Evolutionary conservation across 2,329 filamentous ascomycete species (phyloP).

Genomic region (Cladosporium sp.): DNA sequence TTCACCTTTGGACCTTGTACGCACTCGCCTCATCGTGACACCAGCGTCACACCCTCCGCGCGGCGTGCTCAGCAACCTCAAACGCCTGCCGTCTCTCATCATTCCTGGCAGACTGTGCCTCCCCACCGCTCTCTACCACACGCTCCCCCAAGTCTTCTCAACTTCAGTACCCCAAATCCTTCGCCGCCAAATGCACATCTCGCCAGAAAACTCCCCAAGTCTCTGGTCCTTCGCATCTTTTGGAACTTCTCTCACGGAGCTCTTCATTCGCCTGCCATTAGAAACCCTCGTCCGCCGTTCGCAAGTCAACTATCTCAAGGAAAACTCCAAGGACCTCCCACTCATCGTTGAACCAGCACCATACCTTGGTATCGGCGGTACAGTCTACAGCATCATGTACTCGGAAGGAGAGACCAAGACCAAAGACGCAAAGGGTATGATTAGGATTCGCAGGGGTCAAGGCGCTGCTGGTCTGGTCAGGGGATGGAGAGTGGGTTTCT

Average conservation of each 20-base stretch:
- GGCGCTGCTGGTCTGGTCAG: slow-evolving; percentile 65
- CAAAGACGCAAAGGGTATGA: slow-evolving; percentile 31
- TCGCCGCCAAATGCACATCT: slow-evolving; percentile 76
- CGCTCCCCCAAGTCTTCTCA: slow-evolving; percentile 75
- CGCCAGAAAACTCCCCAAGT: slow-evolving; percentile 73
- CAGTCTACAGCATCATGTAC: slow-evolving; percentile 78
- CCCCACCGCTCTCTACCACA: slow-evolving; percentile 81
- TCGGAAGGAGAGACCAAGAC: slow-evolving; percentile 64
- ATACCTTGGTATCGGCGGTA: slow-evolving; percentile 83
- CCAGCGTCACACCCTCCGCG: slow-evolving; percentile 64
- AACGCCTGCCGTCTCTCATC: slow-evolving; percentile 65
- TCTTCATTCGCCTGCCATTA: slow-evolving; percentile 81
- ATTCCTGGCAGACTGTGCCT: slow-evolving; percentile 66
- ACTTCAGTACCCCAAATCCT: slow-evolving; percentile 80
- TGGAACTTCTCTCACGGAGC: slow-evolving; percentile 69
- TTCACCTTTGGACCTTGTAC: slow-evolving; percentile 81
- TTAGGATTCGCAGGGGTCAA: slow-evolving; percentile 56
- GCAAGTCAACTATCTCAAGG: slow-evolving; percentile 54
- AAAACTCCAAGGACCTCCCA: slow-evolving; percentile 43
- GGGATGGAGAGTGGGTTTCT: slow-evolving; percentile 73
- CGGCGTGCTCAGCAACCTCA: slow-evolving; percentile 72
- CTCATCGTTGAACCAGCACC: slow-evolving; percentile 75
- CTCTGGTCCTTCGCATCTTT: slow-evolving; percentile 81
- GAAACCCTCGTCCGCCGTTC: slow-evolving; percentile 88
- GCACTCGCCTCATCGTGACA: slow-evolving; percentile 81